These are phyloP conservation scores for Perilla frutescens DNA, from an alignment of 257 asterid genomes.

Conservation along the genomic window DNA sequence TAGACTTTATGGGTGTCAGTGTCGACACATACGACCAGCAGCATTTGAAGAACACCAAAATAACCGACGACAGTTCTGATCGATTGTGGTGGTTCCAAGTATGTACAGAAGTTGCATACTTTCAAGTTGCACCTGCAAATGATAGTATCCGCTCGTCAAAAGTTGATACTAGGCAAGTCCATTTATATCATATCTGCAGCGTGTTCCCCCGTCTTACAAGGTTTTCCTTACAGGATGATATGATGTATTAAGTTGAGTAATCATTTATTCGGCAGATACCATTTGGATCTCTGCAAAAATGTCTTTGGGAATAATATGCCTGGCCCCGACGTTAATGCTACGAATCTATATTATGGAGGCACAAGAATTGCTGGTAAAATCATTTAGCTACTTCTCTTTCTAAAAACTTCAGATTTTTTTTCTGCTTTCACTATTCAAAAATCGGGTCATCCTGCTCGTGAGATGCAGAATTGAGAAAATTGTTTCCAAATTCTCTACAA, in stretches of 20 bases:
- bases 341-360: constrained; percentile 95
- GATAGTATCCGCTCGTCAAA: constrained; percentile 89
- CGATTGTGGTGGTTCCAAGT: constrained; percentile 99
- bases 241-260: constrained; percentile 19
- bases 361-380: constrained; percentile 74
- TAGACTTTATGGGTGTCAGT: constrained; percentile 53
- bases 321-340: constrained; percentile 78
- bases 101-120: constrained; percentile 96
- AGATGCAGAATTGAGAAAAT: neutral
- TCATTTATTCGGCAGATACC: constrained; percentile 70
- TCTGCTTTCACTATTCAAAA: constrained; percentile 1
- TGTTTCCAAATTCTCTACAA: neutral
- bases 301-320: constrained; percentile 72
- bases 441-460: neutral
- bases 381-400: constrained; percentile 20
- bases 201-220: constrained; percentile 14
- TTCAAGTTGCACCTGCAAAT: constrained; percentile 93
- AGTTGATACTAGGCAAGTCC: constrained; percentile 71
- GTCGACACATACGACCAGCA: constrained; percentile 77
- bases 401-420: neutral
- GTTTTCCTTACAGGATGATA: neutral
- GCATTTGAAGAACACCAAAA: constrained; percentile 60
- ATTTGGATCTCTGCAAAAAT: constrained; percentile 92
- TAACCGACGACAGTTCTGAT: constrained; percentile 49
- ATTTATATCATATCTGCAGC: neutral